Conservation (phyloP, 257 asterid species). For the Solanum paucissectum region DNA sequence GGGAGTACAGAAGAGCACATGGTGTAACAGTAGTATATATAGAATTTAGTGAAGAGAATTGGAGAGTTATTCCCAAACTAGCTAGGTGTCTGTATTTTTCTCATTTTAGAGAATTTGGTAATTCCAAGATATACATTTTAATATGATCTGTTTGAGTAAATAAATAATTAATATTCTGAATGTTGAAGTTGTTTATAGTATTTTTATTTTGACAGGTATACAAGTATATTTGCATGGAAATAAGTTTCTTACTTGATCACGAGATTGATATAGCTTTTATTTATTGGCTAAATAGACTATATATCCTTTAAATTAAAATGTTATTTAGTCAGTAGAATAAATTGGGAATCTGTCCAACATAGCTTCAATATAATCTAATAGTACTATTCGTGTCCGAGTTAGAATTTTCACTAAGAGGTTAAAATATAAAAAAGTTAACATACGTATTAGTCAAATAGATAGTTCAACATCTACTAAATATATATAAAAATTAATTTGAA, state of each 20-base stretch:
- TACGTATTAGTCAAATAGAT: no score
- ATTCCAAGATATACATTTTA: conserved; percentile 35
- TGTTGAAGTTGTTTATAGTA: conserved; percentile 1
- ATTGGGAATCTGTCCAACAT: background rate
- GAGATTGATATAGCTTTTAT: background rate
- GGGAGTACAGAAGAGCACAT: conserved; percentile 36
- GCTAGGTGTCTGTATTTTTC: conserved; percentile 16
- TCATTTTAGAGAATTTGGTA: conserved; percentile 24
- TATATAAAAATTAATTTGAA: no score
- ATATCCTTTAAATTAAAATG: background rate
- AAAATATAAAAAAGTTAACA: no score
- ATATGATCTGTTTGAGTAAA: conserved; percentile 15
- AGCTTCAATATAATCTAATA: background rate
- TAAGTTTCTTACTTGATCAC: background rate
- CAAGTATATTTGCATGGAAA: background rate
- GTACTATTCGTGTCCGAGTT: no score
- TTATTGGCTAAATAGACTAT: background rate
- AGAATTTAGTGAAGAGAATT: conserved; percentile 29
- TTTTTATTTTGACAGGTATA: conserved; percentile 13
- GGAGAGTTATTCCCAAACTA: conserved; percentile 29
- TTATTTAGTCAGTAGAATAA: background rate
- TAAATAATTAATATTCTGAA: conserved; percentile 13
- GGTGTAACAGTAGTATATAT: conserved; percentile 28
- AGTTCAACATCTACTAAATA: no score
- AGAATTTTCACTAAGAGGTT: background rate